Conservation (phyloP, 2,329 filamentous ascomycete species). For the Mariannaea elegans region DNA sequence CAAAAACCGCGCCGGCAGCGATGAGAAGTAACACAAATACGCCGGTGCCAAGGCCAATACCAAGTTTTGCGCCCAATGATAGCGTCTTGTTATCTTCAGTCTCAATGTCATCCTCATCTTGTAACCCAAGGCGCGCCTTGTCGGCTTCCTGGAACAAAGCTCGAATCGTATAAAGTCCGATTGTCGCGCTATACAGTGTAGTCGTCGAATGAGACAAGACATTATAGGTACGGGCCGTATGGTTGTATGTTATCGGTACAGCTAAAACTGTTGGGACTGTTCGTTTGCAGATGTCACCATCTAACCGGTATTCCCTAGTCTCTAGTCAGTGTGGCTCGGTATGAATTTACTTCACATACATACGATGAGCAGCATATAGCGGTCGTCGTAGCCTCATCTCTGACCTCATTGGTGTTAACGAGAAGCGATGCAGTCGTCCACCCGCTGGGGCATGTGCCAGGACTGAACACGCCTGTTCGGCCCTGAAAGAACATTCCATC, state of each 20-base stretch:
- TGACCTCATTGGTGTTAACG: constrained; percentile 41
- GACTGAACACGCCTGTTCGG: constrained; percentile 51
- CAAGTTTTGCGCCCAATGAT: constrained; percentile 45
- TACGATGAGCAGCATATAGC: constrained; percentile 54
- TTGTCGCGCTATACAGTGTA: constrained; percentile 48
- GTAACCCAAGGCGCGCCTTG: constrained; percentile 45
- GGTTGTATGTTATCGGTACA: constrained; percentile 48
- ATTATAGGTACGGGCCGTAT: constrained; percentile 46
- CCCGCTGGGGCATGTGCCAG: constrained; percentile 50
- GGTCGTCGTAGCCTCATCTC: constrained; percentile 47
- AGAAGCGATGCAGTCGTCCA: constrained; percentile 50
- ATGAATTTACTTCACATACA: constrained; percentile 28
- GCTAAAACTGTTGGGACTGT: constrained; percentile 48
- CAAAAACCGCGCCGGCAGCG: constrained; percentile 36
- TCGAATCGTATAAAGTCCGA: constrained; percentile 49
- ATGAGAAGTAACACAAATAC: constrained; percentile 43
- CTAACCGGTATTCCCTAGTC: constrained; percentile 46
- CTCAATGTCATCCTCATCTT: constrained; percentile 45
- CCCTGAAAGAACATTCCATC: constrained; percentile 50
- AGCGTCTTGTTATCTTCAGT: constrained; percentile 29
- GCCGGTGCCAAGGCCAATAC: constrained; percentile 46
- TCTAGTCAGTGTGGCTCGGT: constrained; percentile 24
- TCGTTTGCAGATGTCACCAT: constrained; percentile 47
- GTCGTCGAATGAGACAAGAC: constrained; percentile 48
- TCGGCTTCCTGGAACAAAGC: constrained; percentile 50